Evolutionary conservation across 2,329 filamentous ascomycete genomes (phyloP), one percentile per base, ranked within the genome.

Genomic region (Ophiosphaerella herpotricha): DNA sequence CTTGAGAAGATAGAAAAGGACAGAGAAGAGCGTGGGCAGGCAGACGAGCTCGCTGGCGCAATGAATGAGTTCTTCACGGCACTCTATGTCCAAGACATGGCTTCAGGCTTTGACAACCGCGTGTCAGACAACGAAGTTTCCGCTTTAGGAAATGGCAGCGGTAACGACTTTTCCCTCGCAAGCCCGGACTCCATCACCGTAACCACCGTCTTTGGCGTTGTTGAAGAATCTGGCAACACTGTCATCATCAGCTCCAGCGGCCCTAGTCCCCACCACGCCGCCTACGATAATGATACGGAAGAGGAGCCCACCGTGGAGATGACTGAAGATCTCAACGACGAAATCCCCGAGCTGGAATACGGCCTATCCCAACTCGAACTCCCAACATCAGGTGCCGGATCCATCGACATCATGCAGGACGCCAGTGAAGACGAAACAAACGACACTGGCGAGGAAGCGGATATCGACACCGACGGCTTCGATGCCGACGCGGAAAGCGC

Each of bases 151-250:
- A 11, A 5, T 12, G 6, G 24, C 4, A 48, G 39, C 26, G n/a
- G 38, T 12, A 46, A 18, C 8, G 52, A 60, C 0, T 48, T 61
- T 2, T 57, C 63, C 4, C 52, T 63, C 9, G 57, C 64, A 2
- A 71, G 64, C 42, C 67, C 67, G 0, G 70, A 71, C 48, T 64
- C 61, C 6, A 72, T 71, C 32, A 71, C 67, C 0, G 67, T 72
- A 0, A 71, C 67, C 1, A 71, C 66, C 0, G 68, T 67, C 9
- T 72, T 72, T 39, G 70, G 68, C 5, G 67, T 71, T 7, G 50
- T 59, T 13, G 60, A 71, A 26, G 70, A 71, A 39, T 62, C 64
- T 0, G 67, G 54, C 34, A 66, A 67, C 24, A 33, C 69, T 31
- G 70, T 65, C 2, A 56, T 60, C 43, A 66, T 72, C 48, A 63